A percentile compares a stretch with the other conserved stretches of the same genome.
These are phyloP conservation scores for Puccinellia tenuiflora DNA, from an alignment of 176 grass and related monocot genomes.

Conservation along the genomic window DNA sequence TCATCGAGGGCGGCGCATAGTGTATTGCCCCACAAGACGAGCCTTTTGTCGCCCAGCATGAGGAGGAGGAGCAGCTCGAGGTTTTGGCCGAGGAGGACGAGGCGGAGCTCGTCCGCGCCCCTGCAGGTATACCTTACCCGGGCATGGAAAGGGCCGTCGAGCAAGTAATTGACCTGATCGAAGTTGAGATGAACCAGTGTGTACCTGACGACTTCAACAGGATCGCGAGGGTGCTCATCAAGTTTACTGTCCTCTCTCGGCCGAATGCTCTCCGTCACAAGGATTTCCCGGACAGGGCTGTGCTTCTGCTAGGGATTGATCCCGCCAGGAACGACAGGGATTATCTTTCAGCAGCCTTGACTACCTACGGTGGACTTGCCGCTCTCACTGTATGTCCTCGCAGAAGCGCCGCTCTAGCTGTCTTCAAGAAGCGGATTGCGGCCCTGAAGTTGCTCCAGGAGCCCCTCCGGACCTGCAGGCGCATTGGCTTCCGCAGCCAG, in stretches of 20 bases:
- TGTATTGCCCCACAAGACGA: not conserved
- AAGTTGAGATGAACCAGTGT: fast-evolving
- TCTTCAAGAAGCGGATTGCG: not conserved
- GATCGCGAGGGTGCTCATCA: not conserved
- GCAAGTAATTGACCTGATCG: no score
- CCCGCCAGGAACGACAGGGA: not conserved
- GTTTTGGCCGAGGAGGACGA: not conserved
- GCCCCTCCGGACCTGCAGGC: not conserved
- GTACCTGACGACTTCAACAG: not conserved
- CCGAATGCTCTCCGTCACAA: not conserved
- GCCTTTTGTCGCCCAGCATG: no score
- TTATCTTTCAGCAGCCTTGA: not conserved
- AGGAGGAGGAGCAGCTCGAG: not conserved
- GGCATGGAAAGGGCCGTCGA: not conserved
- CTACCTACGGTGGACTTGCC: not conserved
- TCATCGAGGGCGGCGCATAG: not conserved
- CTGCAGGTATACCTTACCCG: not conserved
- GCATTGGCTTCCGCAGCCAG: not conserved
- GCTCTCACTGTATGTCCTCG: not conserved
- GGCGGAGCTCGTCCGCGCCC: not conserved
- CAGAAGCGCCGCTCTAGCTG: not conserved
- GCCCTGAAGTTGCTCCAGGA: not conserved
- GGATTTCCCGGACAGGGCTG: not conserved
- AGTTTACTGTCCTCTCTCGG: not conserved
- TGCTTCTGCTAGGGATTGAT: not conserved